Percentiles rank a stretch among this genome's conserved stretches.
phyloP scores from a whole-genome alignment of 2,329 filamentous ascomycete species.

The Penicillium paneum region DNA sequence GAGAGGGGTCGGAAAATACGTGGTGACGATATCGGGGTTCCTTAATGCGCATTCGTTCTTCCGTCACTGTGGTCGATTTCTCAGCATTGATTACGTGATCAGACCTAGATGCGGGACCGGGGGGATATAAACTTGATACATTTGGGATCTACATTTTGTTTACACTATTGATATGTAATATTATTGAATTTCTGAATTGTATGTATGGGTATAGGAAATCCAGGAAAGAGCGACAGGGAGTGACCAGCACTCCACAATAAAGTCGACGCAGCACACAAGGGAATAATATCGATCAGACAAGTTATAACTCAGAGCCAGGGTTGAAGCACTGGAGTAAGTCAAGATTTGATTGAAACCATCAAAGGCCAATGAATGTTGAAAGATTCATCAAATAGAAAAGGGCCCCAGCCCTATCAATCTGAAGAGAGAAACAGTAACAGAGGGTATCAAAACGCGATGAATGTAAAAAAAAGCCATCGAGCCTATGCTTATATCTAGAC shows the following conservation, averaged over 20 bases:
- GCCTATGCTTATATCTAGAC: neutral
- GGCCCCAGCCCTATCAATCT: constrained; percentile 1
- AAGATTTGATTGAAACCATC: neutral
- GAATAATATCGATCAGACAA: neutral
- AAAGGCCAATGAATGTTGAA: neutral
- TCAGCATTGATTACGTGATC: constrained; percentile 17
- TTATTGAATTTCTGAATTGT: neutral
- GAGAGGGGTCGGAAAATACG: constrained; percentile 7
- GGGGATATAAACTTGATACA: neutral
- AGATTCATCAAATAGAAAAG: neutral
- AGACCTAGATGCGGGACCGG: neutral
- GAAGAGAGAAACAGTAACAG: no score
- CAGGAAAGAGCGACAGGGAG: constrained; percentile 1
- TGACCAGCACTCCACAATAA: constrained; percentile 1
- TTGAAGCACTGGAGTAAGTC: neutral
- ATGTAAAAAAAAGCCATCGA: neutral
- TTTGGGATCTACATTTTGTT: neutral
- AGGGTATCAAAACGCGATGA: neutral
- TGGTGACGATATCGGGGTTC: constrained; percentile 17
- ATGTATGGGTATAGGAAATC: constrained; percentile 2
- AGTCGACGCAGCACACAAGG: neutral
- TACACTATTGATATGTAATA: neutral
- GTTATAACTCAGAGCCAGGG: constrained; percentile 1
- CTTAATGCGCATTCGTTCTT: constrained; percentile 7
- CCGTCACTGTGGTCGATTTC: constrained; percentile 1